These are phyloP conservation scores for Dichomitus squalens DNA, from an alignment of 1,284 basidiomycete genomes.

Conservation along the genomic window DNA sequence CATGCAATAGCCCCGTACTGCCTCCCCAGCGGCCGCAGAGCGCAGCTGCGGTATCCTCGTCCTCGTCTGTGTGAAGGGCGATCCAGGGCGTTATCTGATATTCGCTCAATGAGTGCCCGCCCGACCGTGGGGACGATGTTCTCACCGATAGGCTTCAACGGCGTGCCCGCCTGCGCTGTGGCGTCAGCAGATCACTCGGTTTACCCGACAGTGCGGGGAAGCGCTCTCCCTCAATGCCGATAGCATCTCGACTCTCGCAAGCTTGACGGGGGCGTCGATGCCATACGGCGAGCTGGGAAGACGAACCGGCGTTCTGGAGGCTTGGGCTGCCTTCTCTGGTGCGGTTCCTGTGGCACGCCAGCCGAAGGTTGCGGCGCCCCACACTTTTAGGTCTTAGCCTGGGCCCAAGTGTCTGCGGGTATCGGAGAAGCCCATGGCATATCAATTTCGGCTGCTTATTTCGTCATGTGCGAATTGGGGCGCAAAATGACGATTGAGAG, in stretches of 20 bases:
- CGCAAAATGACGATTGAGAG: constrained; percentile 5
- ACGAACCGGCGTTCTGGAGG: constrained; percentile 14
- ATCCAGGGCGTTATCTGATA: constrained; percentile 8
- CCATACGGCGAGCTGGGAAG: constrained; percentile 1
- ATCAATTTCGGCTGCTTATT: constrained; percentile 5
- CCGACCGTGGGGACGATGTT: constrained; percentile 8
- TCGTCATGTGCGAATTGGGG: constrained; percentile 17
- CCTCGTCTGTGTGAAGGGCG: too few species aligned
- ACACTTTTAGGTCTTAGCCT: constrained; percentile 2
- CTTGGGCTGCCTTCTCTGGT: constrained; percentile 7
- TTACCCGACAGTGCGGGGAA: constrained; percentile 1
- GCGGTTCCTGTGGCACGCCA: constrained; percentile 14
- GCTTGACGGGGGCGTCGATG: background rate
- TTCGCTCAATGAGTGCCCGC: background rate
- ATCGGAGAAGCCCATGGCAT: constrained; percentile 6
- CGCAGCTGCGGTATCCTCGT: too few species aligned
- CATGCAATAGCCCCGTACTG: too few species aligned
- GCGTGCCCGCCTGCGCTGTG: background rate
- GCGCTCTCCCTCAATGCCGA: constrained; percentile 3
- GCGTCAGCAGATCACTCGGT: constrained; percentile 16
- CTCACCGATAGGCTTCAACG: constrained; percentile 24
- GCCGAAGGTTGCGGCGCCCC: constrained; percentile 6
- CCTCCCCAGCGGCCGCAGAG: too few species aligned
- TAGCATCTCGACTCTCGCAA: constrained; percentile 4
- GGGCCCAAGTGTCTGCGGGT: constrained; percentile 4